These are phyloP conservation scores for Yamagishiella unicocca DNA, from an alignment of 139 green algal species.

Conservation along the genomic window DNA sequence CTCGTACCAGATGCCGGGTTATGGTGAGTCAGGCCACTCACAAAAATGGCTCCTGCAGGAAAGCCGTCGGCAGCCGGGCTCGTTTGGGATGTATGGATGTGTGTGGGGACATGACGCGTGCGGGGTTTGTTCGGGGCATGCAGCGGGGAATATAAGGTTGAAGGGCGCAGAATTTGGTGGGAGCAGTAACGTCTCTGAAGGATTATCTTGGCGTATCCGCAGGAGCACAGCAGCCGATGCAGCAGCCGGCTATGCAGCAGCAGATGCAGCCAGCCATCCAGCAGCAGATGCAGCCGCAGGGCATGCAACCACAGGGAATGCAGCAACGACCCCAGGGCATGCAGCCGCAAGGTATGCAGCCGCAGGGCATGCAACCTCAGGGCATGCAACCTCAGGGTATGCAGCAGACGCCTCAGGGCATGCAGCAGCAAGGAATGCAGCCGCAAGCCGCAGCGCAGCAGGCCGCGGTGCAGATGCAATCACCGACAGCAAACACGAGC, in stretches of 20 bases:
- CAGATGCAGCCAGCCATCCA: slow-evolving; percentile 10
- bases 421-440: not conserved
- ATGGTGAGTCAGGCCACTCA: too few relatives aligned
- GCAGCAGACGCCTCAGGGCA: not conserved
- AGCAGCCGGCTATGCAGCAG: not conserved
- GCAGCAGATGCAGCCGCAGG: not conserved
- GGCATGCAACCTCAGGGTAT: not conserved
- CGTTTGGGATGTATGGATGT: too few relatives aligned
- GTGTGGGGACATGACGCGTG: too few relatives aligned
- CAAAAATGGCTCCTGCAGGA: too few relatives aligned
- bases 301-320: not conserved
- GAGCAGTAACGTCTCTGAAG: not conserved
- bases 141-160: not conserved
- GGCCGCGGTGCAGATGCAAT: slow-evolving; percentile 9
- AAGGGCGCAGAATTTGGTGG: not conserved
- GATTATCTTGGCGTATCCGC: not conserved
- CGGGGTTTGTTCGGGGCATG: too few relatives aligned
- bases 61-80: too few relatives aligned
- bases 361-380: not conserved
- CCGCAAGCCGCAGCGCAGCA: slow-evolving; percentile 7
- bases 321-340: not conserved
- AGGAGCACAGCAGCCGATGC: slow-evolving; percentile 12
- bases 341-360: not conserved
- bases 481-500: not conserved
- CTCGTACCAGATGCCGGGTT: not conserved